phyloP scores from a whole-genome alignment of 2,329 filamentous ascomycete species.

The Monosporascus cannonballus region DNA sequence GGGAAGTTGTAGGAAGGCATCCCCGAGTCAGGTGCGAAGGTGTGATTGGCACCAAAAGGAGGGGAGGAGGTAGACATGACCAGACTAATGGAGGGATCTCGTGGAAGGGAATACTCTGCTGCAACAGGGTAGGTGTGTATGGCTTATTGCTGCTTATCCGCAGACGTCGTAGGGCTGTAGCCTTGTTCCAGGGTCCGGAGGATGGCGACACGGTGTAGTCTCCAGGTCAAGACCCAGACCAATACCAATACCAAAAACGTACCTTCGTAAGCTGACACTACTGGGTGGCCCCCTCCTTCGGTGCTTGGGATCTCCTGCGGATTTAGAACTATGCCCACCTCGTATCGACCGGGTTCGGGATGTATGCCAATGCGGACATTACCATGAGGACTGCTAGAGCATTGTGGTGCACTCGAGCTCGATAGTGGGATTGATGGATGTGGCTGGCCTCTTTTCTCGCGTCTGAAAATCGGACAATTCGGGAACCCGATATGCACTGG shows the following conservation, averaged over 20 bases:
- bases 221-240: neutral
- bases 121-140: neutral
- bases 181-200: neutral
- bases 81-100: neutral
- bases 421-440: neutral
- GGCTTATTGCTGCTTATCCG: neutral
- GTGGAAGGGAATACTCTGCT: neutral
- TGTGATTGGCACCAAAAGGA: constrained; percentile 17
- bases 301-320: neutral
- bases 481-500: neutral
- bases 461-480: neutral
- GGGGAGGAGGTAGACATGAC: constrained; percentile 19
- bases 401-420: neutral
- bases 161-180: neutral
- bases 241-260: neutral
- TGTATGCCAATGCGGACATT: neutral
- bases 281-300: neutral
- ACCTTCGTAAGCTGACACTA: neutral
- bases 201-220: neutral
- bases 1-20: constrained; percentile 27
- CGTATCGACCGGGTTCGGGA: neutral
- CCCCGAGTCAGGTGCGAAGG: constrained; percentile 27
- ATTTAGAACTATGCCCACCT: neutral
- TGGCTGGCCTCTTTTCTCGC: neutral
- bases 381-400: neutral